Base-by-base conservation (phyloP, 768 basidiomycete genomes). In the Lactarius sp. region DNA sequence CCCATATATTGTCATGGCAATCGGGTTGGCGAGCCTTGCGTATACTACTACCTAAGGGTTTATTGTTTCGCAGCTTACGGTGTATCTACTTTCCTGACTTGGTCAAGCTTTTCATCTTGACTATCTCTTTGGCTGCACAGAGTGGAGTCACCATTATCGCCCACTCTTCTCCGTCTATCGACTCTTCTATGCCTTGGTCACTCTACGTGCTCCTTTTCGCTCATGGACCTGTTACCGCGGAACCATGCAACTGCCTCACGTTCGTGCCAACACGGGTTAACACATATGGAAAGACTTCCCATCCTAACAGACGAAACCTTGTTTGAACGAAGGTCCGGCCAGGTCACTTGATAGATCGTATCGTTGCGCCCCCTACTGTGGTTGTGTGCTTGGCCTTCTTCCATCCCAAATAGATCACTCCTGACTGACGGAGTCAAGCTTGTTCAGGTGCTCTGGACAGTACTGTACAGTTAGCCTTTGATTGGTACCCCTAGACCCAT, bases 231-330 rank as follows among this genome's bases (percentile, higher is more conserved):
- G 22, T 37, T 55, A 27, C 22, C 7, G 60, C 34, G 7, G 36
- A 49, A 55, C 46, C 12, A 6, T 16, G 22, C 37, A 52, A 44
- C 56, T 14, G 51, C 61, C 56, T 27, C 47, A 33, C 33, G 27
- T 55, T 51, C 46, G 41, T 16, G 39, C 44, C 53, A 60, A 33
- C 20, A 37, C 20, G 22, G n/a, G 47, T 49, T 34, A 53, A 55
- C 39, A 36, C 50, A 49, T 55, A 59, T 52, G 62, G 62, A 41
- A 22, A 41, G 46, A 33, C 42, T 52, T 36, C 52, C 58, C 57
- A 36, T 60, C 54, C 36, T 56, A 50, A 65, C 59, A 60, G 27
- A 58, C 64, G 59, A 60, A 65, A 65, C 59, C 34, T 60, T 65
- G 59, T 65, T 60, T 27, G 58, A 60, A 54, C 22, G 37, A 44